Percentiles rank a stretch among this genome's conserved stretches.
phyloP scores from a whole-genome alignment of 257 asterid species.

The Misopates orontium region DNA sequence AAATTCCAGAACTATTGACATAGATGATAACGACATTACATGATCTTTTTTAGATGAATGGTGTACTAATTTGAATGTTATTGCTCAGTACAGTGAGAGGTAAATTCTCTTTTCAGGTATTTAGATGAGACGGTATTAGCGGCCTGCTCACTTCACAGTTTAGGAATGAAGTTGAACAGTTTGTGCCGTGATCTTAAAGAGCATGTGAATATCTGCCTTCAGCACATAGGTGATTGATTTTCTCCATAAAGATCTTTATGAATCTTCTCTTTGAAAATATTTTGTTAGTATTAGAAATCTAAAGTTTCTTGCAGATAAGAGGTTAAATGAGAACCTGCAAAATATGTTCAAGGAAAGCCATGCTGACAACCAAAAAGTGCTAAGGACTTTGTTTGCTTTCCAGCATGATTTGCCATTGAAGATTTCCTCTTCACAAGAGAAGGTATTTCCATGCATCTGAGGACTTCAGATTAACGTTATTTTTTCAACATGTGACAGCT shows the following conservation, averaged over 20 bases:
- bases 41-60: neutral
- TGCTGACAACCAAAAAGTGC: conserved; percentile 55
- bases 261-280: neutral
- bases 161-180: conserved; percentile 46
- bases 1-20: neutral
- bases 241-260: neutral
- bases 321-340: conserved; percentile 48
- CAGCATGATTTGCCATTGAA: conserved; percentile 49
- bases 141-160: conserved; percentile 51
- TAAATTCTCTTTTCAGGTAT: conserved; percentile 42
- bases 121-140: conserved; percentile 41
- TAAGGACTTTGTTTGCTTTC: conserved; percentile 47
- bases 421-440: conserved; percentile 34
- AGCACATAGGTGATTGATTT: conserved; percentile 51
- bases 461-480: neutral
- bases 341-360: conserved; percentile 41
- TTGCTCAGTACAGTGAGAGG: conserved; percentile 20
- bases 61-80: neutral
- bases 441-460: conserved; percentile 37
- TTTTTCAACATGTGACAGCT: neutral
- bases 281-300: conserved; percentile 9
- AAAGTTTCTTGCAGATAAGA: conserved; percentile 40
- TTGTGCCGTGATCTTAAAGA: conserved; percentile 43
- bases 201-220: conserved; percentile 40
- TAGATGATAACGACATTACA: neutral